Evolutionary conservation across 208 protist genomes (phyloP), one percentile per base, ranked within the genome.

Genomic region (Trypanosomatidae sp.): DNA sequence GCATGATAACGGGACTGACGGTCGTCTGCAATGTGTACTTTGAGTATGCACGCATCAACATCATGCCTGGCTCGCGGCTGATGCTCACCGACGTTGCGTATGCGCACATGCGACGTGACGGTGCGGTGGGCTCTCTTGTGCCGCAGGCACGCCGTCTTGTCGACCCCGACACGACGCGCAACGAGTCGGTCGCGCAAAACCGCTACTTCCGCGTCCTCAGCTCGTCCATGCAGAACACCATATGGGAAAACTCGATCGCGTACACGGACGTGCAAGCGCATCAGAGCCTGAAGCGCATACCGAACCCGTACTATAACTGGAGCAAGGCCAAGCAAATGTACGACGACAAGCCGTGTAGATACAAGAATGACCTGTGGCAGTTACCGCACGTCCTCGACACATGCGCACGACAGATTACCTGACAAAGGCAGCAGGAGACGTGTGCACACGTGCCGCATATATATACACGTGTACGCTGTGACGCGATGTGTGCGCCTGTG

Each of bases 261-360:
- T n/a, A n/a, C n/a, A n/a, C n/a, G n/a, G n/a, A n/a, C n/a, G n/a
- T n/a, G n/a, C n/a, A n/a, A n/a, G 69, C 67, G 20, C 82, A 91
- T 55, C 72, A 87, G 52, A 87, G 62, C 27, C 35, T 66, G 44
- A 62, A 71, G 41, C 43, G 48, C 33, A 55, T 85, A 6, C 76
- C 66, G 24, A 91, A 91, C 41, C 82, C 82, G 39, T 91, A 87
- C 59, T 91, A 77, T 52, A 87, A 87, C 54, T 91, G 76, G 76
- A 55, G 70, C 41, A 91, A 91, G 48, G 76, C 82, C 6, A 66
- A 66, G 21, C 82, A 77, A 61, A 71, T 61, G 24, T 85, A 81
- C 53, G 72, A 83, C 41, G 33, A 62, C n/a, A 72, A 67, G 54
- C 60, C 66, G 11, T 80, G 49, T 49, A 61, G 38, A 48, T 61